A percentile compares a stretch with the other conserved stretches of the same genome.
phyloP scores from a whole-genome alignment of 768 basidiomycete genomes.

The Tulasnella sp. region DNA sequence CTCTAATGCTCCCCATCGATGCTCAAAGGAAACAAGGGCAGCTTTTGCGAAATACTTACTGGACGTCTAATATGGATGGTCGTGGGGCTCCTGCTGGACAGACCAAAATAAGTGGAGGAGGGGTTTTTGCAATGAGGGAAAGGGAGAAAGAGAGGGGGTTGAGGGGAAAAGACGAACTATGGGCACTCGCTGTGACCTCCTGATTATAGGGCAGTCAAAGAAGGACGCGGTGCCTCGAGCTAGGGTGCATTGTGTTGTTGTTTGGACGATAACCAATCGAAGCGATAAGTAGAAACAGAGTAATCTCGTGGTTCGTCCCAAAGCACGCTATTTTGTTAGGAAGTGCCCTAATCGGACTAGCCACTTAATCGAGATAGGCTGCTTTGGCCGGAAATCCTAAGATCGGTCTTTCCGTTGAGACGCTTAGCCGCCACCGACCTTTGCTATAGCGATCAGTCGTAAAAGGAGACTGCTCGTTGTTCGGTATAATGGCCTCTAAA shows the following conservation, averaged over 20 bases:
- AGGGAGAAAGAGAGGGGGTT: background rate
- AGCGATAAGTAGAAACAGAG: constrained; percentile 9
- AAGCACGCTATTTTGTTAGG: constrained; percentile 8
- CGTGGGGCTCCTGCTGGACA: background rate
- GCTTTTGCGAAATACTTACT: background rate
- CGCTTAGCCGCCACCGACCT: too few species aligned
- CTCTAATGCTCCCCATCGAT: background rate
- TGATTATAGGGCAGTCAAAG: constrained; percentile 13
- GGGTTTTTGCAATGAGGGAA: constrained; percentile 17
- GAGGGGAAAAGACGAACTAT: background rate
- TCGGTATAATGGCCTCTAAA: too few species aligned
- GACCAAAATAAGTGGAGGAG: constrained; percentile 15
- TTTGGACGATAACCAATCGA: constrained; percentile 9
- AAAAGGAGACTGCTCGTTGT: too few species aligned
- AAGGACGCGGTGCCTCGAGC: constrained; percentile 1
- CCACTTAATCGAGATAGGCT: background rate
- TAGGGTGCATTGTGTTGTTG: constrained; percentile 7
- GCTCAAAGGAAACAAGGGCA: constrained; percentile 12
- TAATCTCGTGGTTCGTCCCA: constrained; percentile 14
- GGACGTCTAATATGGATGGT: background rate
- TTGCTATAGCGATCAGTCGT: too few species aligned
- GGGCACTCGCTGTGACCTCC: background rate
- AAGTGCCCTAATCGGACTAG: constrained; percentile 17
- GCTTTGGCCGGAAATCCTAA: background rate
- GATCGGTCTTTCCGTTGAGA: background rate